Conservation (phyloP, 2,329 filamentous ascomycete species). For the Blastomyces emzantsi region DNA sequence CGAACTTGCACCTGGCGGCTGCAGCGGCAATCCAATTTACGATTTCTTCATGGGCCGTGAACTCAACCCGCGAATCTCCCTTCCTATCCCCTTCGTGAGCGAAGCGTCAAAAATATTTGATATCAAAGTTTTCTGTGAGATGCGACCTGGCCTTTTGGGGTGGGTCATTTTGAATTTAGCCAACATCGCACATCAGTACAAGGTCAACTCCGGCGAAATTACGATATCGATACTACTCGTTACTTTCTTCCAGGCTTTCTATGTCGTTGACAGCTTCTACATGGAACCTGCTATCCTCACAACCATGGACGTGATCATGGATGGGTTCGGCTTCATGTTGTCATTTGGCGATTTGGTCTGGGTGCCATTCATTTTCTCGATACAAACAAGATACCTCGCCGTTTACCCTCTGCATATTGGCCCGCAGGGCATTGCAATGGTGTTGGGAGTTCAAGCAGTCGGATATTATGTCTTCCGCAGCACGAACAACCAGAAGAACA, state of each 20-base stretch:
- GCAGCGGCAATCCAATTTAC: constrained; percentile 77
- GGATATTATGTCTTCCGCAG: constrained; percentile 91
- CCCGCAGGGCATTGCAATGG: constrained; percentile 51
- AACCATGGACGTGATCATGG: constrained; percentile 87
- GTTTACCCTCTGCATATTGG: constrained; percentile 75
- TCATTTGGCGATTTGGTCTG: constrained; percentile 86
- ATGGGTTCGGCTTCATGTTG: constrained; percentile 94
- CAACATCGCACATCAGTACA: constrained; percentile 81
- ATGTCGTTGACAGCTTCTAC: constrained; percentile 74
- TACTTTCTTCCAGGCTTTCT: constrained; percentile 66
- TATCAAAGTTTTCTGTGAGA: constrained; percentile 81
- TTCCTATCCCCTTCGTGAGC: constrained; percentile 57
- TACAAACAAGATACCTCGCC: constrained; percentile 76
- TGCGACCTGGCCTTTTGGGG: constrained; percentile 83
- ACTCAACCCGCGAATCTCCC: constrained; percentile 71
- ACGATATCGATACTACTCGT: constrained; percentile 81
- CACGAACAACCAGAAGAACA: constrained; percentile 93
- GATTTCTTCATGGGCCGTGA: constrained; percentile 97
- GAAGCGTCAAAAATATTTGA: constrained; percentile 48
- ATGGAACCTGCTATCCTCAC: constrained; percentile 86
- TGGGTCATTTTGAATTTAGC: constrained; percentile 81
- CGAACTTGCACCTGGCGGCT: constrained; percentile 72
- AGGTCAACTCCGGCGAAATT: constrained; percentile 62
- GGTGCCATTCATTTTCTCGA: constrained; percentile 82
- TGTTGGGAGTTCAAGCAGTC: constrained; percentile 56